phyloP scores from a whole-genome alignment of 2,329 filamentous ascomycete species.

The Alternaria viburni region DNA sequence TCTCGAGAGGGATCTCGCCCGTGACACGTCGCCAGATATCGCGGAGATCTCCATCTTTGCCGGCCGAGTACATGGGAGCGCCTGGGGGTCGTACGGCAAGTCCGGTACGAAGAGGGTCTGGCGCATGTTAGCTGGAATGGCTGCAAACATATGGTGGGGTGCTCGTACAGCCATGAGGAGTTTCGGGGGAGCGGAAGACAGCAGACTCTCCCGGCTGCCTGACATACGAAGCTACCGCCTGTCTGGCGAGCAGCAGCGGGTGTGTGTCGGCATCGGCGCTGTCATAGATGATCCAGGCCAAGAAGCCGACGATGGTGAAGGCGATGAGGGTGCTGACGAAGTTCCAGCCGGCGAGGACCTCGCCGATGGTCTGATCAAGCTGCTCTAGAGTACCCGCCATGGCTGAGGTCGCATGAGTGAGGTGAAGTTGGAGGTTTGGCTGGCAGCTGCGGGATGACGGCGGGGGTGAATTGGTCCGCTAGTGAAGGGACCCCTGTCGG shows the following conservation, averaged over 20 bases:
- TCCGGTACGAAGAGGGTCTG: constrained; percentile 48
- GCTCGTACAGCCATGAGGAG: constrained; percentile 73
- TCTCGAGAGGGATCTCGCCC: constrained; percentile 67
- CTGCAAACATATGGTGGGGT: not conserved
- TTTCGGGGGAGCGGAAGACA: constrained; percentile 81
- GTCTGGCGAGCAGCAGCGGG: constrained; percentile 85
- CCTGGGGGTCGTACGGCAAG: constrained; percentile 79
- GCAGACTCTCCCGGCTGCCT: constrained; percentile 85
- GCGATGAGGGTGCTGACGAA: constrained; percentile 76
- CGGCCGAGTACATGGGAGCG: constrained; percentile 80
- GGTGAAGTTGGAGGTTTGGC: not conserved
- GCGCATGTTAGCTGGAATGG: constrained; percentile 22
- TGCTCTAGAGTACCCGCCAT: constrained; percentile 63
- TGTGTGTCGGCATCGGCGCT: constrained; percentile 87
- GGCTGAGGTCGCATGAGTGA: constrained; percentile 11
- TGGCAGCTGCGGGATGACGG: constrained; percentile 14
- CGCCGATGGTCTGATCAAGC: constrained; percentile 74
- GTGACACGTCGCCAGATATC: constrained; percentile 85
- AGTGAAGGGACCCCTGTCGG: constrained; percentile 9
- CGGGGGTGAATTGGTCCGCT: constrained; percentile 10
- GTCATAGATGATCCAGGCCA: constrained; percentile 74
- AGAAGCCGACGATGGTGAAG: constrained; percentile 68
- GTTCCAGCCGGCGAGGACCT: constrained; percentile 81
- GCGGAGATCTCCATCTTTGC: constrained; percentile 85
- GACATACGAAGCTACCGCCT: constrained; percentile 78